Evolutionary conservation across 2,329 filamentous ascomycete genomes (phyloP), one percentile per base, ranked within the genome.

Genomic region (Aspergillus oerlinghausenensis): DNA sequence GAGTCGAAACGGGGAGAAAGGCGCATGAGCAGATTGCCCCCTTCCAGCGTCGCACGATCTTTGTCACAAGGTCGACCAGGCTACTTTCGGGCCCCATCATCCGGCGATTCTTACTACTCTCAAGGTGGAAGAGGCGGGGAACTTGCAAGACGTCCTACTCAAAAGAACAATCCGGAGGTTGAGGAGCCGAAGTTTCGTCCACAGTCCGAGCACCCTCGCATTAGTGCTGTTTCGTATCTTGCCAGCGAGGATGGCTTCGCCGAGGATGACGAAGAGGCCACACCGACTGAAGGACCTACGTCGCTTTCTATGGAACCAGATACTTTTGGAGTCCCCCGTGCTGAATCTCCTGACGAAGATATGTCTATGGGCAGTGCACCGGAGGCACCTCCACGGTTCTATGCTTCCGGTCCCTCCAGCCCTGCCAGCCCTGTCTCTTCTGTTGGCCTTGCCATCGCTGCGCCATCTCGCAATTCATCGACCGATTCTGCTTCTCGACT

Each of bases 21-120:
- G 62, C 85, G 92, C 56, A 84, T 97, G 75, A 97, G 92, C 75
- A 84, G 93, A 45, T 78, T 97, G 47, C 90, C 92, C 3, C 91
- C 92, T 6, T 79, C 92, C 57, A 90, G 90, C 21, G 88, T 91
- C 40, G 88, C 89, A 58, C 91, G 91, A 66, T 92, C 93, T 53
- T 80, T 97, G 57, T 90, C 74, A 70, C 88, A 89, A 68, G 86
- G 85, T 62, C 84, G 91, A 60, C 89, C 90, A 3, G 89, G 88
- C 19, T 96, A 90, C 74, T 92, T 92, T 70, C 87, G 91, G 43
- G 88, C 88, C 54, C 75, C 88, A 65, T 91, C 87, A 43, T 79
- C 85, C 53, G 88, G 88, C 64, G 63, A 75, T 66, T 67, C 72
- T 29, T 17, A 47, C 43, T 67, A 74, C 19, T 54, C 55, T 42